phyloP scores from a whole-genome alignment of 305 asterid genomes.

The Andrographis paniculata region DNA sequence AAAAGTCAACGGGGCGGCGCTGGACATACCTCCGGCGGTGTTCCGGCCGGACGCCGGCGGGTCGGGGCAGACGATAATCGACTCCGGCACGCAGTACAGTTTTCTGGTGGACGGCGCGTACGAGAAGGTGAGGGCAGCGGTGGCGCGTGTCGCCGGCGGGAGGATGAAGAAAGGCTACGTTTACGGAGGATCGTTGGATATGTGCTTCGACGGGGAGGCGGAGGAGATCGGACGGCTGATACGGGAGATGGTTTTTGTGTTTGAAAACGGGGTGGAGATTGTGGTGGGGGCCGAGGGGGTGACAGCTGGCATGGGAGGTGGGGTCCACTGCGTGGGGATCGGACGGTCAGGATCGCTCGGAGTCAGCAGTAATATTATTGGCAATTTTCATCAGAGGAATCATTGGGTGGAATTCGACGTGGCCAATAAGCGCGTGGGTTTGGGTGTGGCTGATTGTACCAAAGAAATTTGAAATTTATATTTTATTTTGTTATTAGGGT shows the following conservation, averaged over 20 bases:
- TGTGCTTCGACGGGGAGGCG: conserved; percentile 62
- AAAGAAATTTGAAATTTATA: too few species aligned
- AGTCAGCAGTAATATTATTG: conserved; percentile 62
- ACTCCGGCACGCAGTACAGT: conserved; percentile 85
- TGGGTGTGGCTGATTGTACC: conserved; percentile 67
- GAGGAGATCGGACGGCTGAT: conserved; percentile 32
- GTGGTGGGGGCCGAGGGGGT: conserved; percentile 30
- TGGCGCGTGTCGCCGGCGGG: conserved; percentile 40
- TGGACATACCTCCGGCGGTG: conserved; percentile 38
- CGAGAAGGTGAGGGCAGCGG: conserved; percentile 40
- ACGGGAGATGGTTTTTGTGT: conserved; percentile 58
- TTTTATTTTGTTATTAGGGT: too few species aligned
- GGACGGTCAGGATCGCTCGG: conserved; percentile 70
- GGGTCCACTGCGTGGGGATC: conserved; percentile 60
- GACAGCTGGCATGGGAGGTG: conserved; percentile 48
- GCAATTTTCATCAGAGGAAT: conserved; percentile 83
- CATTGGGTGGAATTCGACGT: conserved; percentile 86
- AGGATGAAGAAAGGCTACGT: conserved; percentile 50
- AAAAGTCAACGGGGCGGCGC: conserved; percentile 39
- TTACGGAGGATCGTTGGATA: conserved; percentile 51
- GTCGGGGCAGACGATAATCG: conserved; percentile 79
- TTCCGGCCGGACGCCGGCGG: conserved; percentile 69
- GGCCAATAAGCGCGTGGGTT: conserved; percentile 45
- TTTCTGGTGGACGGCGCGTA: conserved; percentile 64
- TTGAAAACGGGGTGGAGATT: conserved; percentile 51